Evolutionary conservation across 352 stramenopile species (phyloP), one percentile per base, ranked within the genome.

Genomic region (Pilasporangium apinafurcum): DNA sequence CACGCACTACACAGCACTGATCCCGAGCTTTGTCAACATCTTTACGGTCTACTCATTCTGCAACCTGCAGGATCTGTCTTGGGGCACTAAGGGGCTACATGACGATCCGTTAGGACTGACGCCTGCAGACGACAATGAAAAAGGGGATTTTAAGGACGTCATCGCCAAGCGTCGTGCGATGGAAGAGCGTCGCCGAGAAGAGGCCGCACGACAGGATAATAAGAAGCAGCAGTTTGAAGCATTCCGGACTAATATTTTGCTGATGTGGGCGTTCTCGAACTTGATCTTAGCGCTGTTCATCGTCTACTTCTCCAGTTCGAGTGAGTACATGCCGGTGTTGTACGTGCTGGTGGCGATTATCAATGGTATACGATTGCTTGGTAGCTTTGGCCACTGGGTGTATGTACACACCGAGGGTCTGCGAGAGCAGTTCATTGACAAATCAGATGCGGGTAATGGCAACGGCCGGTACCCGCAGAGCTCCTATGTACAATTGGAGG

Each of bases 21-120:
- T 92, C 41, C 84, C 84, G 24, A 91, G 72, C 36, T 94, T 94
- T 37, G 78, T 95, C 26, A 94, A 92, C 56, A 93, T 93, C 38
- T 88, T 93, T 40, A 88, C 76, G 18, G 87, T 95, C 44, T 95
- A 93, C 73, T 91, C 79, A 40, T 93, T 92, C 57, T 94, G 77
- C 47, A 92, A 93, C 63, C 59, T 95, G 22, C 81, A 95, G 25
- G 76, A 95, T 44, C 59, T 95, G 40, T 92, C 76, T 12, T 95
- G 83, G 83, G 83, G 83, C 7, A 95, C 80, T 1, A 90, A 89
- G 37, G 83, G 83, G 0, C 48, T 92, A 1, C 43, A 71, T 22
- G 54, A 77, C 20, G 77, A 87, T 34, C 74, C 76, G n/a, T 37
- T 70, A 13, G 55, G 66, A 1, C 46, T 75, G 33, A 51, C 47